Conservation (phyloP, 140 eudicot genomes). For the Stevia rebaudiana region DNA sequence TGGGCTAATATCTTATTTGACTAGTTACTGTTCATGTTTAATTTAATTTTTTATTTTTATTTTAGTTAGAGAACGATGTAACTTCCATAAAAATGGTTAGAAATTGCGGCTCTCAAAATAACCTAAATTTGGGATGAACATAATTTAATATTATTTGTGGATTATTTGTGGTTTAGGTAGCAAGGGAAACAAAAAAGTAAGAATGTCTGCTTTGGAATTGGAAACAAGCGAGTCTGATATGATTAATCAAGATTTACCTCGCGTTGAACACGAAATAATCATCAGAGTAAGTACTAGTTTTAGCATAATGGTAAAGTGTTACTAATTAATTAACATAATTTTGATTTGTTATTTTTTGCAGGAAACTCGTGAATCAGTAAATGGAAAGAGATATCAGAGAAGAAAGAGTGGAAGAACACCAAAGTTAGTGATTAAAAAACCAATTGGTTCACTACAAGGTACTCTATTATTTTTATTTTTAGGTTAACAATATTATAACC, state of each 20-base stretch:
- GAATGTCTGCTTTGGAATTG: background rate
- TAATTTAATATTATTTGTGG: constrained; percentile 10
- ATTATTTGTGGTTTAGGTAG: constrained; percentile 20
- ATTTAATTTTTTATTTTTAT: background rate
- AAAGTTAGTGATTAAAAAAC: background rate
- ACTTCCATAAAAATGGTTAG: background rate
- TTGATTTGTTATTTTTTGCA: constrained; percentile 4
- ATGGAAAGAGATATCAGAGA: constrained; percentile 6
- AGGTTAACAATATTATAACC: background rate
- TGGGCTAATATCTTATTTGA: too few species aligned
- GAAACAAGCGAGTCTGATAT: background rate
- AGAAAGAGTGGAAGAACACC: constrained; percentile 18
- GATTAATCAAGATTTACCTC: constrained; percentile 6
- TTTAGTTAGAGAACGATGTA: background rate
- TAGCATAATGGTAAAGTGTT: background rate
- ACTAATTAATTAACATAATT: background rate
- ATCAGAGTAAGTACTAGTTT: constrained; percentile 11
- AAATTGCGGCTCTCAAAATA: background rate
- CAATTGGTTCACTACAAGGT: constrained; percentile 22
- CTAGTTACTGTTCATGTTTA: background rate
- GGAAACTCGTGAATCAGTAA: constrained; percentile 17
- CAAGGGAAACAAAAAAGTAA: constrained; percentile 13
- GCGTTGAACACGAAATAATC: background rate
- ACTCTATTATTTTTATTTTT: background rate
- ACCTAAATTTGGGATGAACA: background rate